phyloP scores from a whole-genome alignment of 2,329 filamentous ascomycete genomes.

The Epichloe sibirici region DNA sequence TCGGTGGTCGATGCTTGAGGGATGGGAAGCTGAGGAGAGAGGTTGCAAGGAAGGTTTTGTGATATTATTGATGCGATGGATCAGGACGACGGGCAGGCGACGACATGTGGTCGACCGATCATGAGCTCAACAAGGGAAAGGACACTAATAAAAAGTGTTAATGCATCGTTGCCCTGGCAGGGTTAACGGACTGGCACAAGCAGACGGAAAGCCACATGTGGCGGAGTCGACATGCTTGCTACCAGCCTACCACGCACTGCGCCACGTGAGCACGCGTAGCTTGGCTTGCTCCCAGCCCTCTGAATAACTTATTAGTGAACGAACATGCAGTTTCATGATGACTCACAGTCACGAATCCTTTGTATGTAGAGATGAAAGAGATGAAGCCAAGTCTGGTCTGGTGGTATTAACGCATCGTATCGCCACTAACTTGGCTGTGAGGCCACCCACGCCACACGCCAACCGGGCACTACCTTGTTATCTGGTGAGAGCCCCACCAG shows the following conservation, averaged over 20 bases:
- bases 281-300: not conserved
- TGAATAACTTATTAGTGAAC: too few species aligned
- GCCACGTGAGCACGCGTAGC: not conserved
- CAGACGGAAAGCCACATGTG: conserved; percentile 14
- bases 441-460: too few species aligned
- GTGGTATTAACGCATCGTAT: too few species aligned
- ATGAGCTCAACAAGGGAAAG: conserved; percentile 19
- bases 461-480: too few species aligned
- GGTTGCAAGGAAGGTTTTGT: not conserved
- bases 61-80: conserved; percentile 12
- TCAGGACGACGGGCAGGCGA: conserved; percentile 19
- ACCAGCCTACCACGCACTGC: not conserved
- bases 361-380: too few species aligned
- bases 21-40: not conserved
- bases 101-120: conserved; percentile 16
- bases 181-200: conserved; percentile 1
- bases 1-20: not conserved
- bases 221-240: not conserved
- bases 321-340: too few species aligned
- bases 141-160: conserved; percentile 3
- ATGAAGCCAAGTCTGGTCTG: too few species aligned
- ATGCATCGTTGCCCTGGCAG: conserved; percentile 11
- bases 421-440: too few species aligned
- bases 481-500: too few species aligned
- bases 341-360: too few species aligned